Percentiles rank a stretch among this genome's conserved stretches.
Evolutionary conservation across 768 basidiomycete genomes (phyloP).

Genomic region (Sutorius australiensis): DNA sequence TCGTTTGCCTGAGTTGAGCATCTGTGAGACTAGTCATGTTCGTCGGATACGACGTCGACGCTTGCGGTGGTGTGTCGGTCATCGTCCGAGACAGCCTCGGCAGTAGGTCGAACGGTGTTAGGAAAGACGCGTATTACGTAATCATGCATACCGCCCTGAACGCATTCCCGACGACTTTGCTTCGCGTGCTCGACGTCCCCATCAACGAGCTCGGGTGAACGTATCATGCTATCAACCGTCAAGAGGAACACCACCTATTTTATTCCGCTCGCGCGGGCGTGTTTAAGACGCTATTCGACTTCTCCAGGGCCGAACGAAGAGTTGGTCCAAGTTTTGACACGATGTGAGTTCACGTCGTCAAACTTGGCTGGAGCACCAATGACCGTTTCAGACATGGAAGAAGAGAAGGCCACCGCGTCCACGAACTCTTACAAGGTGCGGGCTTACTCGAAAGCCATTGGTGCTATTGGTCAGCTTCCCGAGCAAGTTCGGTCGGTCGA

Average conservation of each 20-base stretch:
- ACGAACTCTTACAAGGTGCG: slow-evolving; percentile 48
- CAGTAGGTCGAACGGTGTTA: background rate
- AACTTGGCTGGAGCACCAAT: background rate
- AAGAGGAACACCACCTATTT: background rate
- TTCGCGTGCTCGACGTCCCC: background rate
- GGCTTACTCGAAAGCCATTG: slow-evolving; percentile 49
- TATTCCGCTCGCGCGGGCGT: slow-evolving; percentile 1
- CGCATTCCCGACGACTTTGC: background rate
- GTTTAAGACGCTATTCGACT: slow-evolving; percentile 17
- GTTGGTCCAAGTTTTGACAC: slow-evolving; percentile 39
- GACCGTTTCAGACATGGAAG: slow-evolving; percentile 34
- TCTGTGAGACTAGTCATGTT: slow-evolving; percentile 51
- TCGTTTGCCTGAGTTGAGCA: slow-evolving; percentile 59
- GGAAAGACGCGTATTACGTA: slow-evolving; percentile 27
- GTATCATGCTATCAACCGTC: slow-evolving; percentile 20
- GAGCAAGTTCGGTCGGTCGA: slow-evolving; percentile 42
- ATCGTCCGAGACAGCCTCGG: slow-evolving; percentile 15
- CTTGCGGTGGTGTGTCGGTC: slow-evolving; percentile 25
- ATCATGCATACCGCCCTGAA: background rate
- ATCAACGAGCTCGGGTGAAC: background rate
- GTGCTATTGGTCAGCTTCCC: slow-evolving; percentile 36
- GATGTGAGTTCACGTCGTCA: slow-evolving; percentile 33
- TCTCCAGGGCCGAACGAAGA: slow-evolving; percentile 33
- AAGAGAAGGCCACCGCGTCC: slow-evolving; percentile 35
- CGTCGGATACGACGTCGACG: slow-evolving; percentile 31